Evolutionary conservation across 2,329 filamentous ascomycete species (phyloP), one percentile per base, ranked within the genome.

Genomic region (Ophiostoma himal-ulmi): DNA sequence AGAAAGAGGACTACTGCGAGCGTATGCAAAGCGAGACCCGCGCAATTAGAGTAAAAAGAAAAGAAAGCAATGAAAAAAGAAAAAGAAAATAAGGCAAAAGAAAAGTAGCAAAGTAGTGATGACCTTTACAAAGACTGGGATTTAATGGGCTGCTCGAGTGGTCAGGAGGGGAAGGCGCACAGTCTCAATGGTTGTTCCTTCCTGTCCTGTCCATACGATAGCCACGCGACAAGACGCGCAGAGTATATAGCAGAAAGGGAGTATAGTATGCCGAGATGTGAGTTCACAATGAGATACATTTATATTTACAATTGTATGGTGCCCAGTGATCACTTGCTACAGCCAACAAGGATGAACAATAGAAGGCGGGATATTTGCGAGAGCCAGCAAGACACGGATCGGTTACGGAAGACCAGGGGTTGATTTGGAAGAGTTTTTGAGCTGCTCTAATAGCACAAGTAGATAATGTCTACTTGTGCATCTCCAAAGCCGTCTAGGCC

Each of bases 371-470:
- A 62, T 62, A 20, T 62, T 52, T 5, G 26, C 22, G 3, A 34
- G 26, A 17, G 57, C 57, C 26, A 6, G 36, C 57, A 62, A 36
- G 26, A 17, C 26, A 62, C 14, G 57, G 57, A 26, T 57, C 52
- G 57, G 57, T 62, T 34, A 7, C 11, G 26, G 57, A 62, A 62
- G 57, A 62, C 57, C 57, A 62, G 57, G 57, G 57, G 57, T 30
- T 62, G 26, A 62, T 62, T 30, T 30, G 22, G 14, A 62, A 62
- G 26, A 34, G 26, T 62, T 62, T 62, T 62, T 14, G 26, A 36
- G 26, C 30, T 30, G 26, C 20, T 48, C 30, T 48, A 48, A 48
- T 48, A 48, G 10, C 6, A 14, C 22, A 62, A 34, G 22, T 54
- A 20, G 54, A 14, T 30, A 34, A 6, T 57, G 1, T 44, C 14